Evolutionary conservation across 1,139 yeast species (phyloP).

Genomic region (Ogataea hybrid): DNA sequence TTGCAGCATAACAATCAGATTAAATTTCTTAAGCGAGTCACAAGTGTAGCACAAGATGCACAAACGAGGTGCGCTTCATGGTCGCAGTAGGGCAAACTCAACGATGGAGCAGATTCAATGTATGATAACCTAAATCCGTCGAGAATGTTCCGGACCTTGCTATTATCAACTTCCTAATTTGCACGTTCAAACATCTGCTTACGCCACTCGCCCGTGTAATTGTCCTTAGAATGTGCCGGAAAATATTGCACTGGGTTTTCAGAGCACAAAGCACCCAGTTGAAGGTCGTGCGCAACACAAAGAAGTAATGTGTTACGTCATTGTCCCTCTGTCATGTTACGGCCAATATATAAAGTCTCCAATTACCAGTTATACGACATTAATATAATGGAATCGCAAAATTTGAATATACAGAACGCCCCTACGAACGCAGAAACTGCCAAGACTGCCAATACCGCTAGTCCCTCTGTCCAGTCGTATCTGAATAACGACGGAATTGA

Average conservation of each 20-base stretch:
- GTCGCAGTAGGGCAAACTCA: too few species aligned
- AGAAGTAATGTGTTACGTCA: conserved; percentile 3
- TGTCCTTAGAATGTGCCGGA: conserved; percentile 1
- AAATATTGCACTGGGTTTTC: neutral
- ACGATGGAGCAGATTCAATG: neutral
- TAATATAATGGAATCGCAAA: conserved; percentile 9
- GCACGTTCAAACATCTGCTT: neutral
- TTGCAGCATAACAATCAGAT: too few species aligned
- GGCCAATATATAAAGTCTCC: conserved; percentile 3
- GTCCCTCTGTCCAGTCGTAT: conserved; percentile 43
- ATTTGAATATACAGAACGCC: conserved; percentile 17
- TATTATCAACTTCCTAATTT: neutral
- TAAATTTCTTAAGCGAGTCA: too few species aligned
- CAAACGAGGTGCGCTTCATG: too few species aligned
- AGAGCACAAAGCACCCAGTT: neutral
- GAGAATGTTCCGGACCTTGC: neutral
- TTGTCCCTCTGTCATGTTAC: neutral
- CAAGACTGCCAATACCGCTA: conserved; percentile 11
- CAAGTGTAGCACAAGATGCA: too few species aligned
- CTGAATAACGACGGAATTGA: conserved; percentile 73
- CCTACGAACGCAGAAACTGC: conserved; percentile 15
- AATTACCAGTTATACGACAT: neutral
- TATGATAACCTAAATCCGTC: neutral
- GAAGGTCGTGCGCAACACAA: neutral
- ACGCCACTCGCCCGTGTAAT: neutral